Evolutionary conservation across 202 grass and related monocot species (phyloP).

Genomic region (Musa balbisiana): DNA sequence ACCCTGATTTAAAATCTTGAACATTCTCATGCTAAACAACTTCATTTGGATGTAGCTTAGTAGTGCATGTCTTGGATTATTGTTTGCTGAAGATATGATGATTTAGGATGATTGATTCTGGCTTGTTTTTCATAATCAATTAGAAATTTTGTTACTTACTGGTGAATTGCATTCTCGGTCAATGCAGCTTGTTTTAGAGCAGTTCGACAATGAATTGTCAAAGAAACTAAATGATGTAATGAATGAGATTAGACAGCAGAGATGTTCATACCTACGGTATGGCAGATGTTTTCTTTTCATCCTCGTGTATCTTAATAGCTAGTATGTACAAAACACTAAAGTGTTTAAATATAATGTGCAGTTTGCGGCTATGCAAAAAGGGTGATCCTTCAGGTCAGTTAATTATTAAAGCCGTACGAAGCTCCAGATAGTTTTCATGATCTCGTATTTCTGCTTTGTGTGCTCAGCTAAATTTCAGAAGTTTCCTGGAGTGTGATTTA

Average conservation of each 20-base stretch:
- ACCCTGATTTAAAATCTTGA: too few species aligned
- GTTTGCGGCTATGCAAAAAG: conserved; percentile 63
- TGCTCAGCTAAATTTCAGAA: not conserved
- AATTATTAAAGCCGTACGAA: not conserved
- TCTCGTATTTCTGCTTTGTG: too few species aligned
- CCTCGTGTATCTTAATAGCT: not conserved
- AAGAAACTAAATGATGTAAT: conserved; percentile 70
- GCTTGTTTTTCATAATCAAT: not conserved
- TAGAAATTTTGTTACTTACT: not conserved
- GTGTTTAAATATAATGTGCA: conserved; percentile 32
- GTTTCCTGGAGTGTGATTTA: not conserved
- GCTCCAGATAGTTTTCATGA: too few species aligned
- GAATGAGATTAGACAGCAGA: conserved; percentile 77
- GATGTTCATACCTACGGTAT: conserved; percentile 83
- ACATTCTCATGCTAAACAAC: not conserved
- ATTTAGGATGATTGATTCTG: not conserved
- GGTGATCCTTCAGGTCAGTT: conserved; percentile 74
- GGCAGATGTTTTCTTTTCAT: conserved; percentile 3
- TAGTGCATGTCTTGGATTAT: not conserved
- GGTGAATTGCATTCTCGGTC: conserved; percentile 8
- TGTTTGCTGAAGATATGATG: not conserved
- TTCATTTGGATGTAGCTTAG: not conserved
- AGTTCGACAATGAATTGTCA: conserved; percentile 66
- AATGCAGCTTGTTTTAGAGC: conserved; percentile 59
- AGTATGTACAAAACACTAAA: conserved; percentile 17